Evolutionary conservation across 2,329 filamentous ascomycete species (phyloP), one percentile per base, ranked within the genome.

Genomic region (Endothia cerciana): DNA sequence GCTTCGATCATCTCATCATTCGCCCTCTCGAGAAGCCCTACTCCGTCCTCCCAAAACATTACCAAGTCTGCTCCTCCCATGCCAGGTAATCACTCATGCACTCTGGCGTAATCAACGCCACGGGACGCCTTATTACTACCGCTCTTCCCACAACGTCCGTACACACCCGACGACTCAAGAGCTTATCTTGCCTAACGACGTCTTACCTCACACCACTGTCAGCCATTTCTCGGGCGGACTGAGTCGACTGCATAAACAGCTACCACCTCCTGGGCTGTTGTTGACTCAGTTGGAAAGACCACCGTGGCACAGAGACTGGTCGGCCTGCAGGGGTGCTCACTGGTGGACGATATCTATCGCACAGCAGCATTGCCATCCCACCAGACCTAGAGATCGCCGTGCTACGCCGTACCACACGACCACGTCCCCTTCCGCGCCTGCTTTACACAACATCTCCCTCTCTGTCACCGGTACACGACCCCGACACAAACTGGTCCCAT

Each of bases 281-380:
- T 19, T 64, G 47, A 63, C 19, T 60, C 65, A 57, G 56, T 49
- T 22, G 45, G 33, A 64, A 17, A 51, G 40, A 33, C 45, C 47
- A 13, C 43, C 10, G 57, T 62, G 58, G 43, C 19, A 59, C 51
- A 40, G 38, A 62, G 28, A 53, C 53, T 56, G 62, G 43, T 60
- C 58, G 58, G 49, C 41, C 41, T 36, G 51, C 30, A 60, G 25
- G 38, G 28, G 25, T 28, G 28, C 40, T 43, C 13, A 30, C 40
- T 30, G 58, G 51, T 36, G 51, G 51, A 55, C 51, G 30, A 55
- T 55, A 55, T 36, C 30, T 30, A 33, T 43, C 49, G 47, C 62
- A 41, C 62, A 62, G 28, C 62, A 65, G 55, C 59, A 5, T 65
- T 67, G 65, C 59, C 53, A 67, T 62, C 59, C 62, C 59, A 38